A percentile compares a stretch with the other conserved stretches of the same genome.
Evolutionary conservation across 768 basidiomycete genomes (phyloP).

Genomic region (Trametes cinnabarina): DNA sequence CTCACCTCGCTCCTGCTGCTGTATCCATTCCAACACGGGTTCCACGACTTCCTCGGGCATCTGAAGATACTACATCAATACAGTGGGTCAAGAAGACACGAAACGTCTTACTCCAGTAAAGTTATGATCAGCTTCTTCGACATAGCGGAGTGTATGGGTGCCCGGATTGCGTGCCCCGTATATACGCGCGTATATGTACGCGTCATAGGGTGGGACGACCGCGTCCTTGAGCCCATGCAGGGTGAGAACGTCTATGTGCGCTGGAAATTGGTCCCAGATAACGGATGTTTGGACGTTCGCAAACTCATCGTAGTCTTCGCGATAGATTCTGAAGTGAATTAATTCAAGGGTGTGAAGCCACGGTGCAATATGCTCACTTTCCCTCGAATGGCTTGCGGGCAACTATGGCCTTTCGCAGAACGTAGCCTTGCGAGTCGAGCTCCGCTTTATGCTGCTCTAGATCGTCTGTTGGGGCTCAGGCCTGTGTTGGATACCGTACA

Average conservation of each 20-base stretch:
- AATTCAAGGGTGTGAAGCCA: no score
- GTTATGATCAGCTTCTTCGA: slow-evolving; percentile 81
- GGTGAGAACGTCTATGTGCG: slow-evolving; percentile 62
- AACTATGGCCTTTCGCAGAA: slow-evolving; percentile 61
- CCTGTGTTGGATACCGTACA: no score
- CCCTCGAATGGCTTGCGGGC: slow-evolving; percentile 55
- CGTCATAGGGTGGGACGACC: slow-evolving; percentile 74
- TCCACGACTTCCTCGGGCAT: slow-evolving; percentile 67
- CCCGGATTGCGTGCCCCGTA: slow-evolving; percentile 58
- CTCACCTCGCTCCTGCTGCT: slow-evolving; percentile 41
- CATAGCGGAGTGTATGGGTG: slow-evolving; percentile 65
- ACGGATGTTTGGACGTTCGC: slow-evolving; percentile 62
- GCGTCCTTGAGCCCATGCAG: slow-evolving; percentile 72
- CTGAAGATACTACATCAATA: slow-evolving; percentile 23
- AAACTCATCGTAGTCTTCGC: slow-evolving; percentile 59
- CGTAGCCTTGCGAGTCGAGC: slow-evolving; percentile 57
- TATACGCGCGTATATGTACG: slow-evolving; percentile 62
- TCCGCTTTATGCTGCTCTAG: slow-evolving; percentile 23
- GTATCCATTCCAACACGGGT: slow-evolving; percentile 69
- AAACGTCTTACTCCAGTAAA: slow-evolving; percentile 51
- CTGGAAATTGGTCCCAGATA: slow-evolving; percentile 69
- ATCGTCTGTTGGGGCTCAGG: background rate
- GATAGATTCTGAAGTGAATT: background rate
- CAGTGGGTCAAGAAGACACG: background rate
- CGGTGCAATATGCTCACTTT: background rate